phyloP scores from a whole-genome alignment of 805 yeast species.

The Spathaspora boniae region DNA sequence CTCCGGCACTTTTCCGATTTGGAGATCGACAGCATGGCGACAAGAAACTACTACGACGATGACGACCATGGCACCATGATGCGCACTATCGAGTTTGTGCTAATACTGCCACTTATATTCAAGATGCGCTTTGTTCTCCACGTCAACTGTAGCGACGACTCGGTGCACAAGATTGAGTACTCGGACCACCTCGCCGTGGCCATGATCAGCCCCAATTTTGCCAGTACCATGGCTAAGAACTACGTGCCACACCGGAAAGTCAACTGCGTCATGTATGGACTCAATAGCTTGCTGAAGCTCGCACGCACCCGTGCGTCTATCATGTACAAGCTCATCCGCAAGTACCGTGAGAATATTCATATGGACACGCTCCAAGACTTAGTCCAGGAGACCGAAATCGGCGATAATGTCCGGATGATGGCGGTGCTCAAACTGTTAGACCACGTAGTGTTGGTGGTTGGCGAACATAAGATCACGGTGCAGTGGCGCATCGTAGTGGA shows the following conservation, averaged over 20 bases:
- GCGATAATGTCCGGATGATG: constrained; percentile 15
- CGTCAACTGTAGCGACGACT: constrained; percentile 14
- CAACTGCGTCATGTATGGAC: constrained; percentile 27
- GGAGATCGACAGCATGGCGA: constrained; percentile 15
- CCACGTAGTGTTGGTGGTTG: constrained; percentile 13
- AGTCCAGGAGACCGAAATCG: constrained; percentile 11
- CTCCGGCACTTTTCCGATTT: constrained; percentile 26
- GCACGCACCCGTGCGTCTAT: constrained; percentile 20
- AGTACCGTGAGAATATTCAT: constrained; percentile 16
- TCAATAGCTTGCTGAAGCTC: constrained; percentile 27
- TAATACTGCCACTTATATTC: constrained; percentile 21
- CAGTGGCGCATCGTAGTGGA: constrained; percentile 23
- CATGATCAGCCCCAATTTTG: constrained; percentile 22
- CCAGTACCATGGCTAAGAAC: constrained; percentile 15
- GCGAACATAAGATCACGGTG: constrained; percentile 8
- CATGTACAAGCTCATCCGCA: constrained; percentile 18
- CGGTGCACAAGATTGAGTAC: constrained; percentile 8
- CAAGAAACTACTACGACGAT: constrained; percentile 11
- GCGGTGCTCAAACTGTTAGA: constrained; percentile 20
- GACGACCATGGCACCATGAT: constrained; percentile 9
- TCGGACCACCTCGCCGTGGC: constrained; percentile 10
- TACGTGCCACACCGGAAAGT: constrained; percentile 26
- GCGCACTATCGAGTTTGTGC: constrained; percentile 14
- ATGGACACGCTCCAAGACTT: constrained; percentile 7
- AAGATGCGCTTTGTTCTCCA: constrained; percentile 14